phyloP scores from a whole-genome alignment of 139 green algal genomes.

The Dunaliella sp. region DNA sequence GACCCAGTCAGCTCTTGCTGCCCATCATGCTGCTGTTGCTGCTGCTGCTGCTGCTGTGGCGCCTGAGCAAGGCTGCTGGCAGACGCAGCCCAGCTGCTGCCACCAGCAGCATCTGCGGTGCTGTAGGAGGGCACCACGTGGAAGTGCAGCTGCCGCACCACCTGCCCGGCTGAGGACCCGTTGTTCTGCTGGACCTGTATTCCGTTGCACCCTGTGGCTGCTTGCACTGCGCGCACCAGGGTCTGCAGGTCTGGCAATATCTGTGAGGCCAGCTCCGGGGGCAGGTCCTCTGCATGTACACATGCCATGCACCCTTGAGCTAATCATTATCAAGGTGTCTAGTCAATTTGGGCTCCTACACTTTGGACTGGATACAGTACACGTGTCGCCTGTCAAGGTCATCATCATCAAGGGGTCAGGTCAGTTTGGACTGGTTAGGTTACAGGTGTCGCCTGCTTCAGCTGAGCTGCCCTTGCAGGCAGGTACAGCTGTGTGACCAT shows the following conservation, averaged over 20 bases:
- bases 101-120: background rate
- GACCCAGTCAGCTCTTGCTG: too few species aligned
- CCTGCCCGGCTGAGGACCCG: slow-evolving; percentile 45
- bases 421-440: background rate
- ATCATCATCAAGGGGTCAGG: background rate
- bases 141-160: slow-evolving; percentile 53
- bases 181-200: slow-evolving; percentile 34
- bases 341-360: background rate
- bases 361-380: background rate
- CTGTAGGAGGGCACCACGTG: slow-evolving; percentile 45
- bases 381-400: background rate
- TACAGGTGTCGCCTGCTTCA: background rate
- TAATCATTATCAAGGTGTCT: background rate
- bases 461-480: background rate
- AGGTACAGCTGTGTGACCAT: background rate
- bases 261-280: slow-evolving; percentile 7
- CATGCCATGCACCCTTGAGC: background rate
- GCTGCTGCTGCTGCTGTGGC: slow-evolving; percentile 13
- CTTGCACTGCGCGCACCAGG: slow-evolving; percentile 31
- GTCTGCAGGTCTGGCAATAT: slow-evolving; percentile 42
- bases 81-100: background rate
- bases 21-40: too few species aligned
- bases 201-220: slow-evolving; percentile 33
- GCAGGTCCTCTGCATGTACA: slow-evolving; percentile 16
- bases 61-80: background rate